These are phyloP conservation scores for Colletotrichum noveboracense DNA, from an alignment of 2,329 filamentous ascomycete species.

Conservation along the genomic window DNA sequence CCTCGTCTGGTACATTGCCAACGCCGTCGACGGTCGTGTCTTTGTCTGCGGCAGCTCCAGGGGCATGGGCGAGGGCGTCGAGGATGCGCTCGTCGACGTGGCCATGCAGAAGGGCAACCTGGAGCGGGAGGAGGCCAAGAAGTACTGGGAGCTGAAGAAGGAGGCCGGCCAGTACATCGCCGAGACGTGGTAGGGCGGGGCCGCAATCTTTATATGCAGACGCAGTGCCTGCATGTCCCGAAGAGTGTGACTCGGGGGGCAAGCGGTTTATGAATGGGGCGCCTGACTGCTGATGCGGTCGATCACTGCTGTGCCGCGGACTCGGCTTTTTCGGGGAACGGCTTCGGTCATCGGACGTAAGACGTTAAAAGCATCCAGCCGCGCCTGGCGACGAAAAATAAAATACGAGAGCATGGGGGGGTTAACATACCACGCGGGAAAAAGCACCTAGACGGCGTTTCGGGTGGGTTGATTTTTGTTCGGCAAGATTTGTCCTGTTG, in stretches of 20 bases:
- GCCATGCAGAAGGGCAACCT: slow-evolving; percentile 93
- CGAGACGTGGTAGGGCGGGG: slow-evolving; percentile 66
- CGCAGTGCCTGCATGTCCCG: neutral
- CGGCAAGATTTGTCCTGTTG: neutral
- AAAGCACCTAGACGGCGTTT: slow-evolving; percentile 15
- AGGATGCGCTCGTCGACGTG: slow-evolving; percentile 85
- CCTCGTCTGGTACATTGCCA: slow-evolving; percentile 98
- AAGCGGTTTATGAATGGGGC: neutral
- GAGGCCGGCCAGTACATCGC: slow-evolving; percentile 95
- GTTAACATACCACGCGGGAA: neutral
- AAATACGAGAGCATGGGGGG: neutral
- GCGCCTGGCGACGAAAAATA: neutral
- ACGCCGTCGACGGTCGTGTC: slow-evolving; percentile 91
- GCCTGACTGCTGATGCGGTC: slow-evolving; percentile 6
- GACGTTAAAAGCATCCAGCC: neutral
- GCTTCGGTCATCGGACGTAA: slow-evolving; percentile 16
- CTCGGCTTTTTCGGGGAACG: slow-evolving; percentile 4
- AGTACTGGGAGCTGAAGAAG: slow-evolving; percentile 93
- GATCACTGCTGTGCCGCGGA: neutral
- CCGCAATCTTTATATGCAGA: neutral
- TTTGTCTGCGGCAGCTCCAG: slow-evolving; percentile 96
- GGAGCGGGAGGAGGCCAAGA: slow-evolving; percentile 78
- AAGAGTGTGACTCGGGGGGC: neutral
- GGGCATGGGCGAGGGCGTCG: slow-evolving; percentile 97
- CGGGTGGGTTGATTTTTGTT: neutral